These are phyloP conservation scores for Termitomyces sp. DNA, from an alignment of 768 basidiomycete genomes.

Conservation along the genomic window DNA sequence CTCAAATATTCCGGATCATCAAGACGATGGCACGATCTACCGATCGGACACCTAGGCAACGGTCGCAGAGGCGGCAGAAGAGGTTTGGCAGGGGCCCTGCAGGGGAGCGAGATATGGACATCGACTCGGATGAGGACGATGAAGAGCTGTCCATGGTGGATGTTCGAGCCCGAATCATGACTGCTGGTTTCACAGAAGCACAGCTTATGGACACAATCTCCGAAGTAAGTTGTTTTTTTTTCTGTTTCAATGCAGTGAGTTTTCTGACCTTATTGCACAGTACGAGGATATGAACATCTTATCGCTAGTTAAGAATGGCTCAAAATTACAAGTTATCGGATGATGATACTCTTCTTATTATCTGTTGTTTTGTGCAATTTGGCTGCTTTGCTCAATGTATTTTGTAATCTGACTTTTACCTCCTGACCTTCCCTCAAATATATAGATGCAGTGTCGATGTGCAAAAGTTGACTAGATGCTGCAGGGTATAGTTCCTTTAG, in stretches of 20 bases:
- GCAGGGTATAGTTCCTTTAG: conserved; percentile 1
- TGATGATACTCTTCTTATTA: conserved; percentile 1
- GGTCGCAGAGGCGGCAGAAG: conserved; percentile 37
- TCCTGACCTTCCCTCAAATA: background rate
- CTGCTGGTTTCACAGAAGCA: conserved; percentile 85
- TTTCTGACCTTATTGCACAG: conserved; percentile 23
- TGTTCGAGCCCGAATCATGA: conserved; percentile 78
- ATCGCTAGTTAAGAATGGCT: conserved; percentile 76
- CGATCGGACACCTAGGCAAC: conserved; percentile 19
- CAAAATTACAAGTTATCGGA: conserved; percentile 68
- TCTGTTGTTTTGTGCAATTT: background rate
- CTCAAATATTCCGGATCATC: conserved; percentile 87
- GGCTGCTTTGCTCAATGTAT: background rate
- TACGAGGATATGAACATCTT: conserved; percentile 84
- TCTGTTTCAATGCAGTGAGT: conserved; percentile 1
- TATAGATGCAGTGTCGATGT: background rate
- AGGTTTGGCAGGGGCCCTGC: conserved; percentile 66
- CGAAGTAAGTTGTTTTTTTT: conserved; percentile 46
- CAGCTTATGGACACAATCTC: conserved; percentile 83
- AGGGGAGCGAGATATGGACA: conserved; percentile 63
- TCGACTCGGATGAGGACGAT: conserved; percentile 65
- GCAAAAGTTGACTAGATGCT: background rate
- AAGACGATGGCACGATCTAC: conserved; percentile 67
- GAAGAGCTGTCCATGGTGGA: conserved; percentile 81
- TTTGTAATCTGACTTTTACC: background rate